These are phyloP conservation scores for Fusarium denticulatum DNA, from an alignment of 2,329 filamentous ascomycete species.

Conservation along the genomic window DNA sequence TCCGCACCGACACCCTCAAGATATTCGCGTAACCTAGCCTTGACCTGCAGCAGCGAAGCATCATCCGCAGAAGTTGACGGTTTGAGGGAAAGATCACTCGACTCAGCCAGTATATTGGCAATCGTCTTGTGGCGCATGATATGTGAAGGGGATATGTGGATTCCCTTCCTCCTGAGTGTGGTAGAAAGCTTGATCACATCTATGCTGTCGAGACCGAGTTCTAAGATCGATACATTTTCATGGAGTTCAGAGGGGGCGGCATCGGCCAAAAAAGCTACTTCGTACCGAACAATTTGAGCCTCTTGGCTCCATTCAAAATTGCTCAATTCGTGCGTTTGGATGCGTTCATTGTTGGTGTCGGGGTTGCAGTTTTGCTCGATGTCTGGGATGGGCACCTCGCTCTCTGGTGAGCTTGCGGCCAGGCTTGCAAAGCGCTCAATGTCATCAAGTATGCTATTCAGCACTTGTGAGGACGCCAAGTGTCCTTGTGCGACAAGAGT, in stretches of 20 bases:
- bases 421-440: slow-evolving; percentile 45
- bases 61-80: background rate
- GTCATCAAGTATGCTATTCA: slow-evolving; percentile 50
- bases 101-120: slow-evolving; percentile 59
- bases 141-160: slow-evolving; percentile 75
- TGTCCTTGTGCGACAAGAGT: slow-evolving; percentile 67
- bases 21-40: slow-evolving; percentile 50
- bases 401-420: slow-evolving; percentile 14
- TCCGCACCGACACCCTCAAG: slow-evolving; percentile 48
- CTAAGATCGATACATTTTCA: slow-evolving; percentile 74
- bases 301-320: slow-evolving; percentile 68
- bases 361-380: background rate
- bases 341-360: background rate
- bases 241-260: slow-evolving; percentile 61
- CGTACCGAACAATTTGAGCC: slow-evolving; percentile 64
- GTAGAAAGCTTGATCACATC: slow-evolving; percentile 87
- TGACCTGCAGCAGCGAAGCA: slow-evolving; percentile 32
- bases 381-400: slow-evolving; percentile 10
- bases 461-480: slow-evolving; percentile 44
- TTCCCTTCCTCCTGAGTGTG: slow-evolving; percentile 68
- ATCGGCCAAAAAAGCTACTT: slow-evolving; percentile 71
- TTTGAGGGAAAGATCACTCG: background rate
- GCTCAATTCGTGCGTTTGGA: slow-evolving; percentile 48
- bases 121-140: slow-evolving; percentile 80
- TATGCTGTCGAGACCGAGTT: slow-evolving; percentile 90